phyloP scores from a whole-genome alignment of 179 eudicot genomes.

The Drosera spatulata region DNA sequence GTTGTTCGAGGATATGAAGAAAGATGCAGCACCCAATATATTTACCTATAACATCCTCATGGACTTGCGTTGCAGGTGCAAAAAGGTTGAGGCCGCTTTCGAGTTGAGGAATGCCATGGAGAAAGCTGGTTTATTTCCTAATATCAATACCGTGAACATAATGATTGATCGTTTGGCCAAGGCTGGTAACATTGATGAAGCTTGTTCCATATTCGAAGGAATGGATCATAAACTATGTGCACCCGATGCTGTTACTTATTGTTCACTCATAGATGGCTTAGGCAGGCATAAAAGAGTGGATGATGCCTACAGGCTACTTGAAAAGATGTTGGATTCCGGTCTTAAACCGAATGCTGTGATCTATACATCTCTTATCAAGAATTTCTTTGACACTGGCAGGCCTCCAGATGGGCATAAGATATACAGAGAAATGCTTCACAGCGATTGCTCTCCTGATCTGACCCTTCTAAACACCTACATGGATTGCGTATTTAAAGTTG shows the following conservation, averaged over 20 bases:
- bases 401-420: conserved; percentile 82
- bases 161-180: conserved; percentile 85
- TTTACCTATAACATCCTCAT: conserved; percentile 72
- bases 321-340: conserved; percentile 71
- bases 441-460: conserved; percentile 60
- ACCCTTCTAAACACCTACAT: conserved; percentile 82
- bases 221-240: conserved; percentile 63
- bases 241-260: conserved; percentile 65
- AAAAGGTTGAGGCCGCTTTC: conserved; percentile 64
- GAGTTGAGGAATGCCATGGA: conserved; percentile 62
- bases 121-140: conserved; percentile 61
- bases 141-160: conserved; percentile 63
- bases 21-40: conserved; percentile 73
- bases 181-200: conserved; percentile 64
- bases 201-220: conserved; percentile 59
- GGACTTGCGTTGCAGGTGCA: conserved; percentile 66
- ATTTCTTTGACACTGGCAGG: conserved; percentile 62
- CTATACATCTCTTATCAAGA: conserved; percentile 76
- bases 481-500: conserved; percentile 90
- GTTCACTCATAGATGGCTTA: conserved; percentile 82
- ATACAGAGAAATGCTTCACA: conserved; percentile 82
- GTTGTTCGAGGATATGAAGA: conserved; percentile 69
- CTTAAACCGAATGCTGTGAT: conserved; percentile 56
- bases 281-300: conserved; percentile 76
- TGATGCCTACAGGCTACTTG: conserved; percentile 78